Base-by-base conservation (phyloP, 768 basidiomycete genomes). In the Hydnomerulius pinastri region DNA sequence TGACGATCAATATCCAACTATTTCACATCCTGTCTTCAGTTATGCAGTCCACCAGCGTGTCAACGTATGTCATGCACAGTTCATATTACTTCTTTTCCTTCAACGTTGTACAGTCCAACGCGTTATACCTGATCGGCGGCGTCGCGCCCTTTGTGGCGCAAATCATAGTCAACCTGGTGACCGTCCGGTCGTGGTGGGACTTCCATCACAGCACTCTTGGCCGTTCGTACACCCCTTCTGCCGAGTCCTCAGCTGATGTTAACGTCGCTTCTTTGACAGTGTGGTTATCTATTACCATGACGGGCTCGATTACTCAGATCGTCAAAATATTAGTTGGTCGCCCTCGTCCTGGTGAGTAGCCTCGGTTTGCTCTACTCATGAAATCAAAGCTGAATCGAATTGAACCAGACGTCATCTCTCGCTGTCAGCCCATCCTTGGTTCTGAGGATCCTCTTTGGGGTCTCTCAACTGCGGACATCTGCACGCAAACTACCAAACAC, bases 271-370 rank as follows among this genome's bases (percentile, higher is more conserved):
- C 29, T 27, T 15, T 41, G 54, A 58, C 64, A 85, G 87, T 92
- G 46, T 71, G 86, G 44, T 77, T 92, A 30, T 79, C 82, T n/a
- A 76, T 90, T 43, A 71, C 86, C 10, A 68, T 93, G 28, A 82
- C 93, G 2, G 89, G 89, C 5, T 66, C 85, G 9, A 72, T 95
- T 39, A 97, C 95, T 0, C 89, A 95, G 60, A 70, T 91, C 48
- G 74, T 83, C 48, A 98, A 97, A 67, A 71, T 91, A 32, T 81
- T 85, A 3, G 96, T 96, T 43, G 94, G 93, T 9, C 82, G 94
- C 9, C 93, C 94, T 7, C 81, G 94, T 12, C 93, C 92, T 40
- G 92, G 90, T 85, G 54, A 27, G 63, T 45, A 20, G 1, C 27
- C 27, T 18, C 27, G 4, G 15, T 11, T 30, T 35, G 17, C 28